A percentile compares a stretch with the other conserved stretches of the same genome.
Conservation (phyloP, 768 basidiomycete species). For the Lactarius tabidus region DNA sequence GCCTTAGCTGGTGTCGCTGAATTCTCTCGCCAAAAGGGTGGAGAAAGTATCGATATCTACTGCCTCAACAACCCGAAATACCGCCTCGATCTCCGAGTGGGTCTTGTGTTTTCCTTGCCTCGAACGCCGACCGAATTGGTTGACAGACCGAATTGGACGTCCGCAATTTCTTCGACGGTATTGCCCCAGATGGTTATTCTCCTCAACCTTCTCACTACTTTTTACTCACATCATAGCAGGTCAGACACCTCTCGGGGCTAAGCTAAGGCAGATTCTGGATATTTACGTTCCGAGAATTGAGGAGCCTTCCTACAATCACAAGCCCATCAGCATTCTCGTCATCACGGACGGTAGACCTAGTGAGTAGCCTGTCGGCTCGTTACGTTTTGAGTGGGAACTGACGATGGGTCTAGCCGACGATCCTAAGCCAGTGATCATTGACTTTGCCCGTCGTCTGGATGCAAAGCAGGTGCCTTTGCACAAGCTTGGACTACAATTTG, state of each 20-base stretch:
- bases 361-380: slow-evolving; percentile 24
- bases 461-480: slow-evolving; percentile 31
- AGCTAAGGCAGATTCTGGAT: slow-evolving; percentile 36
- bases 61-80: slow-evolving; percentile 36
- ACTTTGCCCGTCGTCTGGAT: slow-evolving; percentile 31
- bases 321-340: slow-evolving; percentile 37
- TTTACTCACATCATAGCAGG: slow-evolving; percentile 28
- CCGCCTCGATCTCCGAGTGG: slow-evolving; percentile 26
- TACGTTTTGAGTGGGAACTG: neutral
- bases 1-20: slow-evolving; percentile 42
- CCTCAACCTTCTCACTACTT: neutral
- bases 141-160: slow-evolving; percentile 19
- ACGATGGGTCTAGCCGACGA: slow-evolving; percentile 25
- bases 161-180: slow-evolving; percentile 9
- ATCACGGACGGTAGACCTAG: slow-evolving; percentile 42
- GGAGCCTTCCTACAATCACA: slow-evolving; percentile 30
- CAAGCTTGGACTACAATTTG: slow-evolving; percentile 38
- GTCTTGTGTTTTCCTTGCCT: slow-evolving; percentile 28
- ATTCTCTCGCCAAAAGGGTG: slow-evolving; percentile 35
- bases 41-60: slow-evolving; percentile 40
- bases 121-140: neutral
- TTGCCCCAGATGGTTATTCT: slow-evolving; percentile 18
- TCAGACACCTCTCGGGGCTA: slow-evolving; percentile 38
- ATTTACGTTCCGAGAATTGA: slow-evolving; percentile 37
- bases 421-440: slow-evolving; percentile 24